Evolutionary conservation across 2,329 filamentous ascomycete genomes (phyloP), one percentile per base, ranked within the genome.

Genomic region (Laburnicola sp.): DNA sequence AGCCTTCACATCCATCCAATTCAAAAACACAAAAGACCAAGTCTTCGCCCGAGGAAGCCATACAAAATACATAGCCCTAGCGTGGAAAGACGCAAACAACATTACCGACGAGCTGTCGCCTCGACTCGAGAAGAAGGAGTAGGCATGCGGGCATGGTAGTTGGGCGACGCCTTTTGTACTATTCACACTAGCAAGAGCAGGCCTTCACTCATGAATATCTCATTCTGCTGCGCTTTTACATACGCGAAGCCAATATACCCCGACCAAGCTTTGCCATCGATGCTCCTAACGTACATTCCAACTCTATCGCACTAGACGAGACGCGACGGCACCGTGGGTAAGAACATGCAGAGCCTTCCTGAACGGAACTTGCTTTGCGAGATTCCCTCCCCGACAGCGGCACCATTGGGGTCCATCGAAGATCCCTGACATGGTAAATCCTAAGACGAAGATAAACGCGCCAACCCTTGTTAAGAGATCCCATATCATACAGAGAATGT

Each of bases 41-140:
- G 53, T 86, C 6, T 80, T 87, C 47, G 85, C 85, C 2, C 75
- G 85, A 51, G 85, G 85, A 2, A 87, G 85, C 60, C 85, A 88
- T 69, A 87, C 85, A 2, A 88, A 88, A 77, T 86, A 82, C 58
- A 76, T 86, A 16, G 78, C 81, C 3, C 58, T 80, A 21, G 84
- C 84, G 2, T 86, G 81, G 79, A 85, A 83, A 59, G 83, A 86
- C 50, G 77, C 80, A 1, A 79, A 82, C 51, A 86, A 86, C 52
- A 84, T 84, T 40, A 77, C 79, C 0, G 81, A 84, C 44, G 78
- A 85, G 61, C 69, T 86, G 35, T 77, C 77, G 44, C 75, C 76
- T 0, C 70, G 63, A 26, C 38, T 21, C 7, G 57, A 59, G 31
- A 65, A 66, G 49, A 61, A 67, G 40, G 51, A 62, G n/a, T 59